phyloP scores from a whole-genome alignment of 345 rosid genomes.

The Populus pruinosa region DNA sequence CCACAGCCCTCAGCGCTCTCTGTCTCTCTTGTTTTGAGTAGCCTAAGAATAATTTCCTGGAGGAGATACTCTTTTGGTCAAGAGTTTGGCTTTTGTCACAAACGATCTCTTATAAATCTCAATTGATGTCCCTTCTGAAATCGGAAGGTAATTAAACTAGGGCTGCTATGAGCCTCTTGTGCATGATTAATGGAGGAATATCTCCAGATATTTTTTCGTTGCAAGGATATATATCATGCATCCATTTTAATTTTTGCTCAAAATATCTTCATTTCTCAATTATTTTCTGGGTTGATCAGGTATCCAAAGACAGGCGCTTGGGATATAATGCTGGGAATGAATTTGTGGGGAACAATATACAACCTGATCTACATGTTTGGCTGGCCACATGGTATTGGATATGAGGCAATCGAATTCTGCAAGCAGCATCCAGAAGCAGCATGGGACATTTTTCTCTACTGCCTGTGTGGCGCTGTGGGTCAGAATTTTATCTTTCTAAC shows the following conservation, averaged over 20 bases:
- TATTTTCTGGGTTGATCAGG: constrained; percentile 32
- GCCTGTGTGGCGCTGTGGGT: constrained; percentile 93
- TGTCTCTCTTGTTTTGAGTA: too few relatives aligned
- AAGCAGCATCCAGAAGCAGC: constrained; percentile 86
- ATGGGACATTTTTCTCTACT: constrained; percentile 76
- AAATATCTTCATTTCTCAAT: neutral
- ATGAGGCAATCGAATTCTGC: constrained; percentile 67
- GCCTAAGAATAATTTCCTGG: too few relatives aligned
- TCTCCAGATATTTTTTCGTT: neutral
- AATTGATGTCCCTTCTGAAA: neutral
- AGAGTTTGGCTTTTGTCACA: too few relatives aligned
- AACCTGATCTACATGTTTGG: constrained; percentile 89
- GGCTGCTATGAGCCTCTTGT: neutral
- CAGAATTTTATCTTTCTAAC: constrained; percentile 96
- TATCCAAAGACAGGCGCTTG: constrained; percentile 86
- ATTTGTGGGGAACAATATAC: constrained; percentile 90
- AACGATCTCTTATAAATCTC: neutral
- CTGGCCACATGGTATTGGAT: constrained; percentile 72
- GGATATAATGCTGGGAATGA: constrained; percentile 98
- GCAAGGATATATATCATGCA: neutral
- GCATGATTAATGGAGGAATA: neutral
- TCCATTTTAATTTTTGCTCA: neutral
- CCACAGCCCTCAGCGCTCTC: too few relatives aligned
- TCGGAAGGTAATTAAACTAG: neutral
- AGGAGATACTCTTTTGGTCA: too few relatives aligned